These are phyloP conservation scores for Podospora conica DNA, from an alignment of 495 filamentous ascomycete genomes.

Conservation along the genomic window DNA sequence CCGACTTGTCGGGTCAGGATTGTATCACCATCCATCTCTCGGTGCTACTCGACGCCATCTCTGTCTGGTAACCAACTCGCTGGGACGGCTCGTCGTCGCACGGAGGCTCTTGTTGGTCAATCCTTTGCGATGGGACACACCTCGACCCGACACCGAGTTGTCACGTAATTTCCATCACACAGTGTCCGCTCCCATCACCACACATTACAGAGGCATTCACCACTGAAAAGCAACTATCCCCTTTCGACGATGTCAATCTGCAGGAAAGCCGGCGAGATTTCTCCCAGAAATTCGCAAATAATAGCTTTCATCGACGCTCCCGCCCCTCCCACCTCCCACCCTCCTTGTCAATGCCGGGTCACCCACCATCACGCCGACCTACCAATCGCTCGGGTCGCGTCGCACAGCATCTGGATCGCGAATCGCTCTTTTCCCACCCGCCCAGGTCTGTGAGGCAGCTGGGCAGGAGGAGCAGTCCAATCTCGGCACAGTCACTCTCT, in stretches of 20 bases:
- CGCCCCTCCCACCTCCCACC: not conserved
- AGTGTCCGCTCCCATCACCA: not conserved
- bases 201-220: no score
- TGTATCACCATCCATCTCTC: not conserved
- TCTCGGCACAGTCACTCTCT: no score
- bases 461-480: not conserved
- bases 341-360: not conserved
- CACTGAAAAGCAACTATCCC: not conserved
- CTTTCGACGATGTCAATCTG: not conserved
- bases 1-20: not conserved
- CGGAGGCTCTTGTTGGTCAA: no score
- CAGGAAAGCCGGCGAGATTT: not conserved
- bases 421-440: not conserved
- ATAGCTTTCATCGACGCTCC: not conserved
- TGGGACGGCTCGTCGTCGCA: not conserved
- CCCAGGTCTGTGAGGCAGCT: no score
- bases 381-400: not conserved
- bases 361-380: not conserved
- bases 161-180: not conserved
- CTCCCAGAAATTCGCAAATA: not conserved
- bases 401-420: not conserved
- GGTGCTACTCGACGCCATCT: no score
- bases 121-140: not conserved
- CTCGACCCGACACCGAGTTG: not conserved
- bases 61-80: not conserved